phyloP scores from a whole-genome alignment of 2,329 filamentous ascomycete species.

The Ceratocystis eucalypticola region DNA sequence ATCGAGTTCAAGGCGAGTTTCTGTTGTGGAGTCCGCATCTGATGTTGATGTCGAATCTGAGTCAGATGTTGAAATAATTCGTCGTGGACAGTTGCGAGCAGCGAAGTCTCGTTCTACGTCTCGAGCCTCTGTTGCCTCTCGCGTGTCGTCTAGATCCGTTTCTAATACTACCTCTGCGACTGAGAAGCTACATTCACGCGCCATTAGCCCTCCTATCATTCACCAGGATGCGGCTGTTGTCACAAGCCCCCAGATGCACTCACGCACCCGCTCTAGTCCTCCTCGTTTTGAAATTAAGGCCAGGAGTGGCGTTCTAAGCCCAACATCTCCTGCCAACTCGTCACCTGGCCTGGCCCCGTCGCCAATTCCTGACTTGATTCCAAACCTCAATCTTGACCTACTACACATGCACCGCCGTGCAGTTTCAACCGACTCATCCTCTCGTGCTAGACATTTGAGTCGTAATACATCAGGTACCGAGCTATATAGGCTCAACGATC shows the following conservation, averaged over 20 bases:
- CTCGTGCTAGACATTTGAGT: conserved; percentile 7
- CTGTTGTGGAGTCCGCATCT: neutral
- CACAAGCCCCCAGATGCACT: neutral
- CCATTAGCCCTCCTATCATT: conserved; percentile 8
- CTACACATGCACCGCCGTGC: conserved; percentile 10
- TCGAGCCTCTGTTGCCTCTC: neutral
- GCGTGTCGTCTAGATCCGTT: neutral
- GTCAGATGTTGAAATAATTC: conserved; percentile 7
- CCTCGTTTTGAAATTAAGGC: conserved; percentile 12
- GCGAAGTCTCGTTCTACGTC: neutral
- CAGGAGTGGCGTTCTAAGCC: neutral
- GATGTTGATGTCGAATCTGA: conserved; percentile 12
- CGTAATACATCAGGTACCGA: conserved; percentile 13
- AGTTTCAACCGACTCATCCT: conserved; percentile 12
- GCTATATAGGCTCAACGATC: neutral
- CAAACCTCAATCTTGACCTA: conserved; percentile 6
- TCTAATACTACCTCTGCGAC: conserved; percentile 11
- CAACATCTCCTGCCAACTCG: conserved; percentile 6
- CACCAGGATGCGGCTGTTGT: neutral
- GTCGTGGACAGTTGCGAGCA: neutral
- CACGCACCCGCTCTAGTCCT: conserved; percentile 13
- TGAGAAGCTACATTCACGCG: conserved; percentile 15
- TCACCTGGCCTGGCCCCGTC: conserved; percentile 15
- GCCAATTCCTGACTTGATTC: conserved; percentile 14
- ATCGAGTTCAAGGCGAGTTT: neutral